These are phyloP conservation scores for Zanthoxylum bungeanum DNA, from an alignment of 345 rosid genomes.

Conservation along the genomic window DNA sequence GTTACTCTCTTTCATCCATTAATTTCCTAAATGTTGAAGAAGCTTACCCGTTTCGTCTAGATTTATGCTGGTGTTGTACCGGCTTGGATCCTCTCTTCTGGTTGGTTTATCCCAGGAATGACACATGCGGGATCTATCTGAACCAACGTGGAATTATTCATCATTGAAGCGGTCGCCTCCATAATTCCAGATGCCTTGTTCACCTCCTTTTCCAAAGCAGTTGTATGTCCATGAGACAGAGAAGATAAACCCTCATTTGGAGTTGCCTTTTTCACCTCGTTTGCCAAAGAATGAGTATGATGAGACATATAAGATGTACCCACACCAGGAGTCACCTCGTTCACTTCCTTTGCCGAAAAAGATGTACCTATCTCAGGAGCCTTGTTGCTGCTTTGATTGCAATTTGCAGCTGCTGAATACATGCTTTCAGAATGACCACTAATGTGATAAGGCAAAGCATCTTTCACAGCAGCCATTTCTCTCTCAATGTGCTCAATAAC, in stretches of 20 bases:
- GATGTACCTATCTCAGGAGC: slow-evolving; percentile 9
- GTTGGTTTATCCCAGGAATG: slow-evolving; percentile 29
- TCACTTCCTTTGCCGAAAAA: too few species aligned
- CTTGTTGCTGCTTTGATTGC: slow-evolving; percentile 16
- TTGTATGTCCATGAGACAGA: too few species aligned
- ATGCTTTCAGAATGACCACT: slow-evolving; percentile 22
- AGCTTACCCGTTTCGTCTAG: slow-evolving; percentile 1
- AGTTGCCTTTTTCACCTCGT: too few species aligned
- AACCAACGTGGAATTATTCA: slow-evolving; percentile 10
- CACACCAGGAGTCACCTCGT: too few species aligned
- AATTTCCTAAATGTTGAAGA: not conserved
- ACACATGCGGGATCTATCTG: slow-evolving; percentile 25
- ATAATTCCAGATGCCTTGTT: slow-evolving; percentile 2
- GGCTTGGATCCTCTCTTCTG: slow-evolving; percentile 34
- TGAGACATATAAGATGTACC: too few species aligned
- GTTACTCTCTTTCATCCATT: too few species aligned
- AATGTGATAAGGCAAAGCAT: slow-evolving; percentile 9
- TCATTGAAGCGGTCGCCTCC: slow-evolving; percentile 13
- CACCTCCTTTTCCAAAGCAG: not conserved
- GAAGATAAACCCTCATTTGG: not conserved
- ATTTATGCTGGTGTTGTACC: slow-evolving; percentile 26
- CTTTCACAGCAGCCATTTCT: slow-evolving; percentile 17
- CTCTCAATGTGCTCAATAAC: slow-evolving; percentile 8
- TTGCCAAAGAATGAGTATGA: too few species aligned
- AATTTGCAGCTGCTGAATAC: slow-evolving; percentile 3